Base-by-base conservation (phyloP, 148 eudicot genomes). In the Heliosperma pusillum region DNA sequence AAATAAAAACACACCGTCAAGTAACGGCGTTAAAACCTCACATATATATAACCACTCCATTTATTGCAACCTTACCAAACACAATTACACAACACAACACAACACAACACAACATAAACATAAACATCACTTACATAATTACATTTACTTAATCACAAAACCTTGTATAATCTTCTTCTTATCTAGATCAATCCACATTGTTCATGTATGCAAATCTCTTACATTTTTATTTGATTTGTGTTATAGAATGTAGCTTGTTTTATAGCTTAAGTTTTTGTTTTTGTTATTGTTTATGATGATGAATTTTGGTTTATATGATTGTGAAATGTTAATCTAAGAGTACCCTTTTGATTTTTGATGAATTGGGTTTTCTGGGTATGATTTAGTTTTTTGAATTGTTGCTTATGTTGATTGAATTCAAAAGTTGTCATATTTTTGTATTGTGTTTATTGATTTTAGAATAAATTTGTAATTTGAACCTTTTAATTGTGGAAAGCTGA, bases 361-460 rank as follows among this genome's bases (percentile, higher is more conserved):
- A 19, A 80, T 16, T 69, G 75, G 79, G 79, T 64, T 71, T 75
- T 75, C 75, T 80, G 67, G 75, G 79, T 56, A 7, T 70, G 10
- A 44, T 24, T 75, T 70, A 70, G 66, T 71, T 75, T 62, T 80
- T 26, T 33, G 29, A 74, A 74, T 67, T 66, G 61, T 19, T 66
- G 62, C 52, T 0, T 21, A 2, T 11, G 24, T 42, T 65, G 22
- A 15, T 10, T 11, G 21, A 53, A 7, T 70, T 75, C 40, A 61
- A 4, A 19, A 33, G 70, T 22, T 62, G 45, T 7, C 47, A 52
- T 19, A 17, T 73, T 58, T 64, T 27, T 33, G 36, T 33, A 33
- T 33, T 2, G 36, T 33, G 36, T 33, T 33, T 33, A 3, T 33
- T 2, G 42, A 36, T 36, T 36, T 36, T 36, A 36, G 42, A 36